A percentile compares a stretch with the other conserved stretches of the same genome.
Evolutionary conservation across 2,329 filamentous ascomycete genomes (phyloP).

Genomic region (Setomelanomma holmii): DNA sequence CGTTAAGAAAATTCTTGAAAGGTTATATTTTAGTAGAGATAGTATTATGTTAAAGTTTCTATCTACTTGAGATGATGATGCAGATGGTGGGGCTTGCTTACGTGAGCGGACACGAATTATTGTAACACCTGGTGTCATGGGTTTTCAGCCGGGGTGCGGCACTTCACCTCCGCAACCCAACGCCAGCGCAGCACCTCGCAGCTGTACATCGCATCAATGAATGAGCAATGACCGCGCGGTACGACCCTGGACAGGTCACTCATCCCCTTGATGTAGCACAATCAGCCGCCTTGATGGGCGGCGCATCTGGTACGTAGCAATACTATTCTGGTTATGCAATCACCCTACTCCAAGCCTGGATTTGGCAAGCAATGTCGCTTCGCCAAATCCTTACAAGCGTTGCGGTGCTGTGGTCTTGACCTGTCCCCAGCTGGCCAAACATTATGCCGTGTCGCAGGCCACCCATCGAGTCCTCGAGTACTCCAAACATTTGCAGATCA

Average conservation of each 20-base stretch:
- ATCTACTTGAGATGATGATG: background rate
- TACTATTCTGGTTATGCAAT: background rate
- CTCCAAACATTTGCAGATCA: no score
- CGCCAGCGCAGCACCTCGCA: conserved; percentile 1
- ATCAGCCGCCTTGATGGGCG: conserved; percentile 36
- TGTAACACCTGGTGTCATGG: background rate
- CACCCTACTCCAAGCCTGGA: background rate
- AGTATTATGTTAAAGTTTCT: background rate
- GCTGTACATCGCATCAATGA: conserved; percentile 23
- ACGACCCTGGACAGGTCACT: conserved; percentile 34
- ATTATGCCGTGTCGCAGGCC: no score
- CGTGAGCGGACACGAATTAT: background rate
- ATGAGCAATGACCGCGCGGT: conserved; percentile 27
- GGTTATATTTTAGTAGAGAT: background rate
- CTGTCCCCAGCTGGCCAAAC: no score
- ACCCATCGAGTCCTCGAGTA: no score
- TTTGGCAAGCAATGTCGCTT: no score
- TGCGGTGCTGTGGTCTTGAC: background rate
- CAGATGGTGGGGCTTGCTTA: background rate
- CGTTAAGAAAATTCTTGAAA: background rate
- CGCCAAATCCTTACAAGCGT: background rate
- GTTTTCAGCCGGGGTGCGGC: background rate
- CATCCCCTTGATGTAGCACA: conserved; percentile 35
- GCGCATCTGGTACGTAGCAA: conserved; percentile 35
- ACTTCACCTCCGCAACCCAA: background rate